A percentile compares a stretch with the other conserved stretches of the same genome.
phyloP scores from a whole-genome alignment of 1,284 basidiomycete genomes.

The Vanrija pseudolonga region DNA sequence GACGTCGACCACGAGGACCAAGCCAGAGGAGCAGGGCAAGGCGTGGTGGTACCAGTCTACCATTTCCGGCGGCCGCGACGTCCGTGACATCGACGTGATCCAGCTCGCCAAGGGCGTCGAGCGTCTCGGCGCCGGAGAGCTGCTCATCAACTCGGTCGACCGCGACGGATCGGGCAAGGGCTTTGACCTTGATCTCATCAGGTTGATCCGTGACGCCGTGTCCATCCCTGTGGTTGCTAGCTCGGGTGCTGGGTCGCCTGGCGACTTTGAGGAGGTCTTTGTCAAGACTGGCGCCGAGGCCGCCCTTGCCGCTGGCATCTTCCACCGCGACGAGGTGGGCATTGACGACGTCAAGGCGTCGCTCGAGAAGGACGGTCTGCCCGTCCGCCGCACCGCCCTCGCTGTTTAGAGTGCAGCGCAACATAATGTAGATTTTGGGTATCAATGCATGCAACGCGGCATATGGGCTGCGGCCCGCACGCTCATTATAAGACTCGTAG shows the following conservation, averaged over 20 bases:
- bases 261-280: conserved; percentile 88
- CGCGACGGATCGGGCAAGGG: conserved; percentile 90
- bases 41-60: conserved; percentile 99
- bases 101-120: conserved; percentile 88
- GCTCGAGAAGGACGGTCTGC: conserved; percentile 56
- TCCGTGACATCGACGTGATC: conserved; percentile 83
- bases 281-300: conserved; percentile 76
- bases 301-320: conserved; percentile 94
- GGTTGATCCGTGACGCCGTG: conserved; percentile 70
- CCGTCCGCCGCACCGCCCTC: conserved; percentile 27
- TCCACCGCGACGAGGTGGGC: conserved; percentile 83
- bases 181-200: conserved; percentile 83
- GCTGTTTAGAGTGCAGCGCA: conserved; percentile 3
- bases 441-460: too few species aligned
- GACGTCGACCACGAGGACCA: conserved; percentile 52
- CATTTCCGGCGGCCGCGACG: conserved; percentile 85
- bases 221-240: conserved; percentile 91
- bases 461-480: too few species aligned
- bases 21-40: conserved; percentile 62
- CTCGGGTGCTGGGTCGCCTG: conserved; percentile 78
- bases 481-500: too few species aligned
- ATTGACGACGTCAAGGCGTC: conserved; percentile 64
- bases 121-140: conserved; percentile 87
- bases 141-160: conserved; percentile 95
- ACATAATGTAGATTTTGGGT: too few species aligned